Percentiles rank a stretch among this genome's conserved stretches.
Evolutionary conservation across 2,329 filamentous ascomycete species (phyloP).

Genomic region (Venturia nashicola): DNA sequence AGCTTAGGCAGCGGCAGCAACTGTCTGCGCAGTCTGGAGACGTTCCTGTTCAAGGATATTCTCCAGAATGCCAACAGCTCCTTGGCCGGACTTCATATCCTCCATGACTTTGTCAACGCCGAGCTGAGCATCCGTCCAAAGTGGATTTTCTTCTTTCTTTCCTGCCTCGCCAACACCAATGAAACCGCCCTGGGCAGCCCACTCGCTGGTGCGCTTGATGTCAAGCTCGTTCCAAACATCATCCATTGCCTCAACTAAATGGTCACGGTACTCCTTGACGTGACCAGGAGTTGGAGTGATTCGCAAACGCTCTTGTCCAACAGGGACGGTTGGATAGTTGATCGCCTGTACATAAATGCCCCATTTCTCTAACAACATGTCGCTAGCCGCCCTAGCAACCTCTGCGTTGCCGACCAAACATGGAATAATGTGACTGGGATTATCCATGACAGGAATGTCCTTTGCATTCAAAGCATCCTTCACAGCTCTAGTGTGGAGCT

Average conservation of each 20-base stretch:
- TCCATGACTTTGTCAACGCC: constrained; percentile 16
- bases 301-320: constrained; percentile 91
- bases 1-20: constrained; percentile 23
- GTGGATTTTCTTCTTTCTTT: constrained; percentile 48
- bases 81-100: constrained; percentile 40
- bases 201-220: constrained; percentile 87
- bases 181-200: constrained; percentile 84
- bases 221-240: constrained; percentile 78
- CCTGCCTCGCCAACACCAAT: constrained; percentile 76
- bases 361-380: constrained; percentile 81
- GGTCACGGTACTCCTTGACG: constrained; percentile 68
- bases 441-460: constrained; percentile 93
- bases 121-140: constrained; percentile 88
- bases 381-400: constrained; percentile 80
- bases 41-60: constrained; percentile 34
- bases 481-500: constrained; percentile 89
- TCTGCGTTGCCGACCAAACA: constrained; percentile 90
- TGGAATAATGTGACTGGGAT: constrained; percentile 92
- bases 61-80: constrained; percentile 35
- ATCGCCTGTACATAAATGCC: constrained; percentile 97
- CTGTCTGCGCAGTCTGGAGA: constrained; percentile 28
- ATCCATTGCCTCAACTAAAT: constrained; percentile 74
- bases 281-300: constrained; percentile 96
- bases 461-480: constrained; percentile 68
- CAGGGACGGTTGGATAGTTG: constrained; percentile 96